A percentile compares a stretch with the other conserved stretches of the same genome.
These are phyloP conservation scores for Diaporthe citri DNA, from an alignment of 2,329 filamentous ascomycete species.

Conservation along the genomic window DNA sequence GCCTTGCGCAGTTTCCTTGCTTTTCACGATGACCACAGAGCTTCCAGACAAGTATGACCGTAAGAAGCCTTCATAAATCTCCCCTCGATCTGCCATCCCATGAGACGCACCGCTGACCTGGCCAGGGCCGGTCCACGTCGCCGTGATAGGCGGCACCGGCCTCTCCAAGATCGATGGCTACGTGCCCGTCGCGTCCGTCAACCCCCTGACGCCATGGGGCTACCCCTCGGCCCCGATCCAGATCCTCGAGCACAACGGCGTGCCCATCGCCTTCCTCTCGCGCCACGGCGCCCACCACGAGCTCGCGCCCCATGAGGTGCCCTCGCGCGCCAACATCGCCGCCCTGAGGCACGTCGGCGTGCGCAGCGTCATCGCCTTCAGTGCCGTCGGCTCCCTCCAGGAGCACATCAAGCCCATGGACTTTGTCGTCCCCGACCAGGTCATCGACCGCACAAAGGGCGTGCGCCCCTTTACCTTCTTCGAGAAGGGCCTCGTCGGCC, in stretches of 20 bases:
- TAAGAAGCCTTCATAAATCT: conserved; percentile 50
- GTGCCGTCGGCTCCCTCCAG: conserved; percentile 90
- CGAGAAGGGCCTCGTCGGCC: conserved; percentile 89
- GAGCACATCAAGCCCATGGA: conserved; percentile 96
- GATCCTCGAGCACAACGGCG: conserved; percentile 88
- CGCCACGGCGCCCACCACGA: conserved; percentile 93
- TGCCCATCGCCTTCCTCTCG: conserved; percentile 90
- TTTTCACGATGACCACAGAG: conserved; percentile 50
- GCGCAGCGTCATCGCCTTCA: conserved; percentile 92
- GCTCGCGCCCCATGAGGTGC: conserved; percentile 94
- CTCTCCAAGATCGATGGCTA: conserved; percentile 90
- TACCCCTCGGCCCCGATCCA: conserved; percentile 80
- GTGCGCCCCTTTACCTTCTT: conserved; percentile 97
- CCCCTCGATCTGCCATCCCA: neutral
- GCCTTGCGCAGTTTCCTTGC: neutral
- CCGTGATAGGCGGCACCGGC: conserved; percentile 93
- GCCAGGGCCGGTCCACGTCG: conserved; percentile 80
- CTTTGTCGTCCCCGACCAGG: conserved; percentile 95
- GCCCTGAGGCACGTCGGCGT: conserved; percentile 93
- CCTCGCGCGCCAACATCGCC: conserved; percentile 95
- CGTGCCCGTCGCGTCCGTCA: conserved; percentile 83
- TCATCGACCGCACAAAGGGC: conserved; percentile 98
- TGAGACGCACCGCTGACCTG: conserved; percentile 11
- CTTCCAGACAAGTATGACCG: conserved; percentile 72
- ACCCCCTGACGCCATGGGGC: conserved; percentile 89